Evolutionary conservation across 768 basidiomycete genomes (phyloP).

Genomic region (Tricholoma sp.): DNA sequence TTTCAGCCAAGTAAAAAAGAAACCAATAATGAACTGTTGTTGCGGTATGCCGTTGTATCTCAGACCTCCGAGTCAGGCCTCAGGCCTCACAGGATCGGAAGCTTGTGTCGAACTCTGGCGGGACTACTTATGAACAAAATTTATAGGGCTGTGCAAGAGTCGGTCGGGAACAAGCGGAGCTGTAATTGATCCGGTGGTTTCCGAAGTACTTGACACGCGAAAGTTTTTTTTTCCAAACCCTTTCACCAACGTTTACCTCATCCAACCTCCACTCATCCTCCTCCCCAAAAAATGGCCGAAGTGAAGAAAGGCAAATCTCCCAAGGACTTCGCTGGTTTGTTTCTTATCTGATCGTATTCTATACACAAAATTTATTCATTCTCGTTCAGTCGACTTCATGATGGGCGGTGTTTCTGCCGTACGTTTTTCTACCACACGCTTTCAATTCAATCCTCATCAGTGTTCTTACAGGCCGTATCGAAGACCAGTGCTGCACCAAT

Average conservation of each 20-base stretch:
- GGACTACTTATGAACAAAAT: too few species aligned
- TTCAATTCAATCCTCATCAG: conserved; percentile 15
- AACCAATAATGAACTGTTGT: too few species aligned
- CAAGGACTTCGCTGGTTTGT: conserved; percentile 83
- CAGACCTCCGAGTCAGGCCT: too few species aligned
- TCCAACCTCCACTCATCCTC: conserved; percentile 51
- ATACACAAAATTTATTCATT: conserved; percentile 15
- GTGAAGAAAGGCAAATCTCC: conserved; percentile 81
- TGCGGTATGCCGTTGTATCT: too few species aligned
- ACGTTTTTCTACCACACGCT: conserved; percentile 24
- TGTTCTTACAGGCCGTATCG: conserved; percentile 72
- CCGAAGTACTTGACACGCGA: conserved; percentile 40
- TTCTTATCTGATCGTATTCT: conserved; percentile 2
- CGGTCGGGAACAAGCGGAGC: conserved; percentile 30
- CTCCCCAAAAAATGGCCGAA: conserved; percentile 71
- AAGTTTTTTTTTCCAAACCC: conserved; percentile 45
- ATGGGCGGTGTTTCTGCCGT: conserved; percentile 96
- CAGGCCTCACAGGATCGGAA: too few species aligned
- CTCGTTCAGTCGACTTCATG: conserved; percentile 75
- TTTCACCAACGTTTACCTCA: conserved; percentile 36
- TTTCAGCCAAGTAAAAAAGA: too few species aligned
- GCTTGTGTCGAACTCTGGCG: too few species aligned
- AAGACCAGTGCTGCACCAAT: conserved; percentile 99
- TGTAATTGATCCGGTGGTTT: conserved; percentile 40
- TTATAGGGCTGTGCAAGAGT: not conserved